Conservation (phyloP, 768 basidiomycete species). For the Leccinum fibrillosum region DNA sequence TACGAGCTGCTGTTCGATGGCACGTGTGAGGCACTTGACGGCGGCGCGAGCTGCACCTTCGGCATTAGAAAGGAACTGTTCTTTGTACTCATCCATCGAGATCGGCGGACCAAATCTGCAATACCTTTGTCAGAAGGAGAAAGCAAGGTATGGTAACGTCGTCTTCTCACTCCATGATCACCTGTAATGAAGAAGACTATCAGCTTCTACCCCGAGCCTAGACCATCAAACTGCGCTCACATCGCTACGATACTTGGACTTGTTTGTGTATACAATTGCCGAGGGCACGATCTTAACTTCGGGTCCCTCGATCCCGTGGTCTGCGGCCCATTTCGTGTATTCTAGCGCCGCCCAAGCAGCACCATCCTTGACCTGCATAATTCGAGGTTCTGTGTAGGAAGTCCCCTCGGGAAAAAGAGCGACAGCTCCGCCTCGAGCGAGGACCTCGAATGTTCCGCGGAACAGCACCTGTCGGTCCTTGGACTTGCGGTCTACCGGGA, state of each 20-base stretch:
- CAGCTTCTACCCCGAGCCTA: constrained; percentile 3
- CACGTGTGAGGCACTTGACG: constrained; percentile 81
- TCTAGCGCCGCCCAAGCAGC: constrained; percentile 94
- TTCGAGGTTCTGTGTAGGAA: constrained; percentile 89
- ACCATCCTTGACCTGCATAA: constrained; percentile 92
- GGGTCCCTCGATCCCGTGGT: constrained; percentile 45
- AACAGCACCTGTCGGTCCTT: constrained; percentile 90
- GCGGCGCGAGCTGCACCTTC: constrained; percentile 73
- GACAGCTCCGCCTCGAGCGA: constrained; percentile 76
- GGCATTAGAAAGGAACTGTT: constrained; percentile 67
- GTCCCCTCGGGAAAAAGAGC: constrained; percentile 95
- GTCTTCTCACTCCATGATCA: constrained; percentile 64
- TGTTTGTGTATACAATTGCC: constrained; percentile 93
- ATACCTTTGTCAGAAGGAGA: constrained; percentile 8
- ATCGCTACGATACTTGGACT: constrained; percentile 89
- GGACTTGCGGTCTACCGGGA: constrained; percentile 93
- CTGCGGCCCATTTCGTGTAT: constrained; percentile 75
- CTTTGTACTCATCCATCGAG: constrained; percentile 64
- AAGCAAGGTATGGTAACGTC: neutral
- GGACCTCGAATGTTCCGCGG: constrained; percentile 82
- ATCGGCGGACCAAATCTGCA: constrained; percentile 83
- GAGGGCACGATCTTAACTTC: constrained; percentile 70
- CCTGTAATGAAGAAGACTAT: constrained; percentile 38
- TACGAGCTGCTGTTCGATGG: constrained; percentile 67
- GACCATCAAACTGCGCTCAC: constrained; percentile 50